Base-by-base conservation (phyloP, 2,329 filamentous ascomycete genomes). In the Alternaria arbusti region DNA sequence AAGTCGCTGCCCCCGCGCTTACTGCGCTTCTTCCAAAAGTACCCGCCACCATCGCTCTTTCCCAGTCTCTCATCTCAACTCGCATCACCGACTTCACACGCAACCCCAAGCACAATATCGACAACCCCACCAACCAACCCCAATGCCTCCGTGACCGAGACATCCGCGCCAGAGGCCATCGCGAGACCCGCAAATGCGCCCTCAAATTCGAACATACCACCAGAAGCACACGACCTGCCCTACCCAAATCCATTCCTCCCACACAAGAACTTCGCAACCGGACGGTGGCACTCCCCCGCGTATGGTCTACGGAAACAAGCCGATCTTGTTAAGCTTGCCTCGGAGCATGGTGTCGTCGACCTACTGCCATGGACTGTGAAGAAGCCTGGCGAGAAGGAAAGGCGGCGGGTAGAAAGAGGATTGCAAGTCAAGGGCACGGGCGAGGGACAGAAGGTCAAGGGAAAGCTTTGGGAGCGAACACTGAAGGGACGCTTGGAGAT, bases 391-490 rank as follows among this genome's bases (percentile, higher is more conserved):
- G 86, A 88, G 78, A 89, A 86, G 79, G 86, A 94, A 75, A 86
- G 88, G 74, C 87, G 89, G 79, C 85, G 92, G 61, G 88, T 93
- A 62, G 91, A 96, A 84, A 86, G 90, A 68, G 95, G 94, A 54
- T 79, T 97, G 80, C 86, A 90, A 66, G 91, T 97, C 62, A 95
- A 94, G 87, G 95, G 95, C 73, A 98, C 95, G 1, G 95, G 96
- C 85, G 89, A 93, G 70, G 95, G 94, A 61, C 90, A 97, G 83
- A 90, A 87, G 82, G 95, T 97, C 80, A 99, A 98, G 90, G 96
- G 96, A 81, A 95, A 97, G 82, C 86, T 89, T 73, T 92, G 94
- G 89, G 96, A 99, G 86, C 89, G 96, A 78, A 91, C 91, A 75
- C 84, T 97, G 84, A 90, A 92, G 82, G 85, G 87, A 65, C 89